A percentile compares a stretch with the other conserved stretches of the same genome.
Evolutionary conservation across 176 grass and related monocot genomes (phyloP).

Genomic region (Avena eriantha): DNA sequence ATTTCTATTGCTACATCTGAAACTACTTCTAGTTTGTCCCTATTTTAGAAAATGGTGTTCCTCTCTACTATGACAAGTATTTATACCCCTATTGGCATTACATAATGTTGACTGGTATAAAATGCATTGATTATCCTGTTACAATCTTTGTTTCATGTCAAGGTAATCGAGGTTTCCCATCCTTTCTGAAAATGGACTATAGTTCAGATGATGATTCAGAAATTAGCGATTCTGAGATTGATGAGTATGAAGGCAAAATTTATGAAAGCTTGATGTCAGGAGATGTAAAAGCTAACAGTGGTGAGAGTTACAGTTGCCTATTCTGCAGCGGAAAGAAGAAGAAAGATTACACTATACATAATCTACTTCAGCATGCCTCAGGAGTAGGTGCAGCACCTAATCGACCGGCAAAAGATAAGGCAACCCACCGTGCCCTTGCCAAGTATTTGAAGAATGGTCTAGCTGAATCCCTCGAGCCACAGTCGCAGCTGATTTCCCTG

Average conservation of each 20-base stretch:
- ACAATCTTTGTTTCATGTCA: neutral
- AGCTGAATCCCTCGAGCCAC: conserved; percentile 24
- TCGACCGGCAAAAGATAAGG: conserved; percentile 71
- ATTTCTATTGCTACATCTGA: neutral
- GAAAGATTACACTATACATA: conserved; percentile 60
- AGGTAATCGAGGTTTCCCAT: conserved; percentile 16
- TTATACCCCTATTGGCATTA: conserved; percentile 15
- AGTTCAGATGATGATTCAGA: conserved; percentile 62
- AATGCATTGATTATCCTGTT: neutral
- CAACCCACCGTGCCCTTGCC: conserved; percentile 66
- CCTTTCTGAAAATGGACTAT: conserved; percentile 55
- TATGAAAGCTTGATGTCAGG: conserved; percentile 61
- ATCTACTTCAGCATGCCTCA: conserved; percentile 79
- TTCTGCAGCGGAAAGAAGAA: conserved; percentile 81
- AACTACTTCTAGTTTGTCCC: neutral
- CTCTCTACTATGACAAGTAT: neutral
- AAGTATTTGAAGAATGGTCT: conserved; percentile 66
- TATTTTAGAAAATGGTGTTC: neutral
- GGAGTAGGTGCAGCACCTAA: conserved; percentile 70
- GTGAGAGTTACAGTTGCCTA: conserved; percentile 62
- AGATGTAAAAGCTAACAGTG: conserved; percentile 50
- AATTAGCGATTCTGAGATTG: conserved; percentile 79
- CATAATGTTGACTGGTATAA: conserved; percentile 4
- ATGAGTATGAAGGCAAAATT: conserved; percentile 62
- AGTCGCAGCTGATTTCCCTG: conserved; percentile 1